phyloP scores from a whole-genome alignment of 805 yeast genomes.

The Kodamaea neixiangensis region DNA sequence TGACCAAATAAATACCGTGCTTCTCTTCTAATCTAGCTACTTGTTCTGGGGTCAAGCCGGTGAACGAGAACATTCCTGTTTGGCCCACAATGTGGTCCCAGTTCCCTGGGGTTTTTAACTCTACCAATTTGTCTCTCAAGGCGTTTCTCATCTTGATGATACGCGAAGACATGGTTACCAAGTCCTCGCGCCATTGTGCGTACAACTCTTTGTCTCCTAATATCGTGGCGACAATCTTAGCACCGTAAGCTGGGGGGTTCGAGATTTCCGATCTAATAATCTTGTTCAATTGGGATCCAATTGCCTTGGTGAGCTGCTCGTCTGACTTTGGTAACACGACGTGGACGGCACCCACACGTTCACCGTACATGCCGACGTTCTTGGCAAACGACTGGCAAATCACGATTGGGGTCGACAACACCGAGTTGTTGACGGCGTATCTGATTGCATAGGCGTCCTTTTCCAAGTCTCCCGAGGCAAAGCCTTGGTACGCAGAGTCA shows the following conservation, averaged over 20 bases:
- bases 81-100: slow-evolving; percentile 92
- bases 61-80: slow-evolving; percentile 96
- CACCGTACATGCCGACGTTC: slow-evolving; percentile 96
- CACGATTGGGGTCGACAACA: slow-evolving; percentile 51
- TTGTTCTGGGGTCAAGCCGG: slow-evolving; percentile 79
- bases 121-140: slow-evolving; percentile 60
- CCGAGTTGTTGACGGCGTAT: slow-evolving; percentile 49
- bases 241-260: slow-evolving; percentile 95
- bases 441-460: slow-evolving; percentile 84
- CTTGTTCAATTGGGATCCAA: slow-evolving; percentile 73
- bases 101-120: slow-evolving; percentile 75
- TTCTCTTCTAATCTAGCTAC: slow-evolving; percentile 72
- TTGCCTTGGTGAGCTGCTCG: slow-evolving; percentile 50
- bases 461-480: slow-evolving; percentile 84
- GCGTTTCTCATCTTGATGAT: slow-evolving; percentile 76
- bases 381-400: slow-evolving; percentile 96
- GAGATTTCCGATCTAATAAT: slow-evolving; percentile 84
- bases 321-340: slow-evolving; percentile 51
- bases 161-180: slow-evolving; percentile 83
- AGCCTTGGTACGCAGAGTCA: slow-evolving; percentile 97
- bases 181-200: slow-evolving; percentile 80
- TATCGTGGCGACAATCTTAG: slow-evolving; percentile 80
- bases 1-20: slow-evolving; percentile 79
- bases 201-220: slow-evolving; percentile 67
- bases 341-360: slow-evolving; percentile 93